phyloP scores from a whole-genome alignment of 768 basidiomycete species.

The Tulasnella sp. region DNA sequence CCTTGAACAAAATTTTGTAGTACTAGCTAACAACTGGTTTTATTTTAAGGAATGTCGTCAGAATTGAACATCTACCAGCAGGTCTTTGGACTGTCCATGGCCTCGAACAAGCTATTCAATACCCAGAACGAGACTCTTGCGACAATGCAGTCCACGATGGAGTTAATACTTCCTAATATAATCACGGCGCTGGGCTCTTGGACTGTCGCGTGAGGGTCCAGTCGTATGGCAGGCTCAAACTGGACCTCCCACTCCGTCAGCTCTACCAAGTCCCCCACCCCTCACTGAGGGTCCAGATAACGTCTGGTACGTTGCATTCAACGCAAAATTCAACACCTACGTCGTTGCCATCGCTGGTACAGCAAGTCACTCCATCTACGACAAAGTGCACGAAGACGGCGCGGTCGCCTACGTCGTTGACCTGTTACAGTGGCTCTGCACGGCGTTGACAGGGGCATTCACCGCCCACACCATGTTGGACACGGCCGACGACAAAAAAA shows the following conservation, averaged over 20 bases:
- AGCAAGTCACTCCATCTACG: not conserved
- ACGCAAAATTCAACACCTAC: conserved; percentile 1
- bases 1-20: no score
- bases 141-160: not conserved
- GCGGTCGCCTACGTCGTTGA: conserved; percentile 8
- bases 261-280: no score
- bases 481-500: not conserved
- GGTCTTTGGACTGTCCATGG: not conserved
- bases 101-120: not conserved
- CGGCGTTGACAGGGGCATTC: not conserved
- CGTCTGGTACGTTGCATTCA: conserved; percentile 4
- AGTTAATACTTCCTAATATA: not conserved
- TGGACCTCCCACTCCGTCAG: no score
- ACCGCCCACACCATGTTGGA: not conserved
- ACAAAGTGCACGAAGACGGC: not conserved
- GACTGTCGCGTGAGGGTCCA: conserved; percentile 2
- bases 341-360: conserved; percentile 15
- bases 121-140: not conserved
- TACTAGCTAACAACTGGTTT: no score
- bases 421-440: not conserved
- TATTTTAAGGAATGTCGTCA: no score
- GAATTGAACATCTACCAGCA: conserved; percentile 14
- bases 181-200: not conserved
- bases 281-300: conserved; percentile 8
- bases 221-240: conserved; percentile 6